These are phyloP conservation scores for Phialophora macrospora DNA, from an alignment of 2,329 filamentous ascomycete genomes.

Conservation along the genomic window DNA sequence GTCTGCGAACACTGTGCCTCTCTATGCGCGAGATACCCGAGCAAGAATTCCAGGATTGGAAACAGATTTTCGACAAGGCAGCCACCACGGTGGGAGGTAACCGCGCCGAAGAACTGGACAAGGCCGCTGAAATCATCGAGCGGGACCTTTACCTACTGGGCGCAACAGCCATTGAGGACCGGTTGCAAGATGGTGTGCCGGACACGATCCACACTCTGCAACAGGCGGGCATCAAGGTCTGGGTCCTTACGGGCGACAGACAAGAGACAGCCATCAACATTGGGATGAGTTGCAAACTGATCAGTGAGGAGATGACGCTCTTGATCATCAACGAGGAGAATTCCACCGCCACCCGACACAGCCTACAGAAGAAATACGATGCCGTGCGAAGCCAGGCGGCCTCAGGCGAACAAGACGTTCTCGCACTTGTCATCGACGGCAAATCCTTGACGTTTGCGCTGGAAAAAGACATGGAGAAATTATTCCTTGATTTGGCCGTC, in stretches of 20 bases:
- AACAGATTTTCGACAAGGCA: constrained; percentile 81
- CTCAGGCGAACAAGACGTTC: constrained; percentile 67
- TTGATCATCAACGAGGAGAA: constrained; percentile 93
- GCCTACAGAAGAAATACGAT: constrained; percentile 89
- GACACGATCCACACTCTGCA: constrained; percentile 98
- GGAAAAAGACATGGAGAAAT: constrained; percentile 89
- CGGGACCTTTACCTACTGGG: constrained; percentile 88
- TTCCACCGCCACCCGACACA: constrained; percentile 78
- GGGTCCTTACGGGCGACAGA: constrained; percentile 95
- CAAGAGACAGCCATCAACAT: constrained; percentile 99
- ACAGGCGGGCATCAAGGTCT: constrained; percentile 96
- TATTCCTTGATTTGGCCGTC: constrained; percentile 89
- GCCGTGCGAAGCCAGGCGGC: constrained; percentile 84
- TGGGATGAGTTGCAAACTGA: constrained; percentile 98
- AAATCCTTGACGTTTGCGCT: constrained; percentile 92
- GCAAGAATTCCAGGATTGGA: constrained; percentile 86
- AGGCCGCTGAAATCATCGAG: constrained; percentile 94
- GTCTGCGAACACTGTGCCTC: constrained; percentile 89
- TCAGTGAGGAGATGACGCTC: constrained; percentile 98
- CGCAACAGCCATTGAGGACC: constrained; percentile 96
- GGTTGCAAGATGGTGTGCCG: constrained; percentile 93
- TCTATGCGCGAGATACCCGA: constrained; percentile 93
- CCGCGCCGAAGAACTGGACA: constrained; percentile 92
- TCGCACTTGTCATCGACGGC: constrained; percentile 93
- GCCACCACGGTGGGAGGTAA: constrained; percentile 89